These are phyloP conservation scores for Huntiella omanensis DNA, from an alignment of 2,329 filamentous ascomycete genomes.

Conservation along the genomic window DNA sequence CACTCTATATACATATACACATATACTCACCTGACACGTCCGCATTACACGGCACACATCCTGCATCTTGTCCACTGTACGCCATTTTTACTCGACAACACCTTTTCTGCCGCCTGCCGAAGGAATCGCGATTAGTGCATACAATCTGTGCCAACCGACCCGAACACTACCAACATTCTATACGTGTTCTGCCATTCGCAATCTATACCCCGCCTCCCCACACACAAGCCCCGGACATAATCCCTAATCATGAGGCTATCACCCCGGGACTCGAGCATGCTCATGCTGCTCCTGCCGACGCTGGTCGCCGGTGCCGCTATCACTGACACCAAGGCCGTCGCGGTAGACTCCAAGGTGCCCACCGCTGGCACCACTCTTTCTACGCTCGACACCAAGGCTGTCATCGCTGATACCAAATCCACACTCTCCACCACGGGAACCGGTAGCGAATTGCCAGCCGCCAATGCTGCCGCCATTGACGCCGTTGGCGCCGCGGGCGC, in stretches of 20 bases:
- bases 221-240: neutral
- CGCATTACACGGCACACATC: neutral
- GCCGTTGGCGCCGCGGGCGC: neutral
- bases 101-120: neutral
- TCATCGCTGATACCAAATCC: slow-evolving; percentile 19
- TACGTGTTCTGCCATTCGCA: neutral
- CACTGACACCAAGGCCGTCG: slow-evolving; percentile 2
- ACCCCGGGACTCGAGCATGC: slow-evolving; percentile 7
- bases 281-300: slow-evolving; percentile 10
- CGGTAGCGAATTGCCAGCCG: slow-evolving; percentile 23
- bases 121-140: neutral
- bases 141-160: neutral
- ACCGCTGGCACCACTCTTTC: neutral
- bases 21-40: neutral
- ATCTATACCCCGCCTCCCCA: neutral
- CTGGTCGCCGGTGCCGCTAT: slow-evolving; percentile 9
- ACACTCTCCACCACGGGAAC: slow-evolving; percentile 20
- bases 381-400: slow-evolving; percentile 6
- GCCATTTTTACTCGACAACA: neutral
- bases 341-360: neutral
- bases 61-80: neutral
- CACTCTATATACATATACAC: too few relatives aligned
- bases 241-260: slow-evolving; percentile 9
- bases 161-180: neutral
- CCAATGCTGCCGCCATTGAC: neutral